These are phyloP conservation scores for Uronychia setigera DNA, from an alignment of 73 alveolate species.

Conservation along the genomic window DNA sequence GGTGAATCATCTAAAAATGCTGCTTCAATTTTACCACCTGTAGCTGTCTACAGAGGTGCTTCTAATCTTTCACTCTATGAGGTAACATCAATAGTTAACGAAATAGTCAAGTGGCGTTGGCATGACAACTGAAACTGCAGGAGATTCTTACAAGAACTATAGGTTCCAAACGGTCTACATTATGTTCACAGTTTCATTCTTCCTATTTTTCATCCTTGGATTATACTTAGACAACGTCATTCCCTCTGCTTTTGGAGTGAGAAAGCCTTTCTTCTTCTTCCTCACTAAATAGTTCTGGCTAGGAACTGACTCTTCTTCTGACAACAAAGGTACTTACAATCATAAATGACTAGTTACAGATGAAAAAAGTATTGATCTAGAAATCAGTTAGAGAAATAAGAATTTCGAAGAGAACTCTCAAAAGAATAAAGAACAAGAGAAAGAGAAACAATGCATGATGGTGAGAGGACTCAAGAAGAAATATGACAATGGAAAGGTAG, in stretches of 20 bases:
- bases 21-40: slow-evolving; percentile 45
- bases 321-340: slow-evolving; percentile 3
- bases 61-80: slow-evolving; percentile 23
- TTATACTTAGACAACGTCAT: slow-evolving; percentile 84
- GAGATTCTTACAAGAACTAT: slow-evolving; percentile 46
- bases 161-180: slow-evolving; percentile 15
- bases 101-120: slow-evolving; percentile 41
- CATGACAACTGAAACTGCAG: not conserved
- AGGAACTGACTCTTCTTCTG: not conserved
- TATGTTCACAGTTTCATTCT: slow-evolving; percentile 35
- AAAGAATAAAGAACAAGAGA: slow-evolving; percentile 13
- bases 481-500: slow-evolving; percentile 73
- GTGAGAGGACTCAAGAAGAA: slow-evolving; percentile 60
- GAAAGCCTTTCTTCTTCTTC: slow-evolving; percentile 75
- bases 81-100: not conserved
- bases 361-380: slow-evolving; percentile 17
- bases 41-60: slow-evolving; percentile 47
- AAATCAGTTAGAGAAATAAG: not conserved
- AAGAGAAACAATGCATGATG: slow-evolving; percentile 28
- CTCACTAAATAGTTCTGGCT: slow-evolving; percentile 69
- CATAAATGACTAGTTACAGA: slow-evolving; percentile 10
- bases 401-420: slow-evolving; percentile 22
- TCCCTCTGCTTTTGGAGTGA: slow-evolving; percentile 81
- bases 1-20: slow-evolving; percentile 16
- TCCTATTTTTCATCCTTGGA: slow-evolving; percentile 67